Base-by-base conservation (phyloP, 1,284 basidiomycete genomes). In the Cystobasidium sp. region DNA sequence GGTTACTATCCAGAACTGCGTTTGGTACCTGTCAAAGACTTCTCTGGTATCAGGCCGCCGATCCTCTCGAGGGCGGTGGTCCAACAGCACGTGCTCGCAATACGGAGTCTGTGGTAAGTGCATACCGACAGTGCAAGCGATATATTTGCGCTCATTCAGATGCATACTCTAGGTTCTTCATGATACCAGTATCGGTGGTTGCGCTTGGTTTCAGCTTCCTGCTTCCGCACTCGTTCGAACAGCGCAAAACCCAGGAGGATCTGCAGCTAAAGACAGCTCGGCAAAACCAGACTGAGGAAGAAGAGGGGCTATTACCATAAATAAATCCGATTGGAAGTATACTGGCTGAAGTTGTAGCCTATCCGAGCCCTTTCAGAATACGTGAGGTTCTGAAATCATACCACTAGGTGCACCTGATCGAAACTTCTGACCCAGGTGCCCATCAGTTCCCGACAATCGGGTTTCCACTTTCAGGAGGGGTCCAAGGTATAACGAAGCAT, bases 51-150 rank as follows among this genome's bases (percentile, higher is more conserved):
- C 24, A 39, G 3, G 31, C 64, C 64, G 18, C 39, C 22, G 22
- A 31, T 66, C n/a, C 20, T 47, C 24, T 20, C 24, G 37, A 41
- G 47, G 20, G 56, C 39, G 6, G 56, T 68, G 4, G n/a, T 58
- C 22, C 37, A 51, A 2, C 39, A 18, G 31, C 68, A 69, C 24
- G 46, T 47, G 44, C n/a, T 61, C 18, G 41, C 68, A 8, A 6
- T 69, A 61, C 56, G 68, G 9, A 53, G 41, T 41, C 41, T 69
- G 22, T 69, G 56, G 56, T 69, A 24, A 56, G 56, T 20, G 39
- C 7, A 24, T 44, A 31, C 31, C 31, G 31, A 31, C 31, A 5
- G 5, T 31, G 31, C 2, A 31, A 31, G 31, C 31, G 31, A 31
- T 31, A 31, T 31, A 31, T 31, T 31, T 31, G 6, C 24, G n/a